A percentile compares a stretch with the other conserved stretches of the same genome.
These are phyloP conservation scores for Cubamyces sp. DNA, from an alignment of 768 basidiomycete species.

Conservation along the genomic window DNA sequence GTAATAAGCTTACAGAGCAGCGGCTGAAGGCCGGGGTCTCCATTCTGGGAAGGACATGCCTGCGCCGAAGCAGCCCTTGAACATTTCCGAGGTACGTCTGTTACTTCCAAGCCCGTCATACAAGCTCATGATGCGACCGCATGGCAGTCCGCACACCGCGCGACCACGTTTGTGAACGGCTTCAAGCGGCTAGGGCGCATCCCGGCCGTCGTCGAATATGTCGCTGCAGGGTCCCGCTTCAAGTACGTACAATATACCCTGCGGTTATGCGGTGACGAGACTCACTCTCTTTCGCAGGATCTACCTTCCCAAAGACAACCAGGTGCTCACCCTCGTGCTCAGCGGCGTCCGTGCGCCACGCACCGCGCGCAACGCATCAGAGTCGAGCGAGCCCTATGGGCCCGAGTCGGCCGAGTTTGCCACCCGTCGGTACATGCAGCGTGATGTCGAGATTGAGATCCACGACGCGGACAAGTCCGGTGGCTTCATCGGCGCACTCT, in stretches of 20 bases:
- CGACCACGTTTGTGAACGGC: constrained; percentile 83
- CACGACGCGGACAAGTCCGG: constrained; percentile 92
- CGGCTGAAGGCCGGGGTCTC: constrained; percentile 76
- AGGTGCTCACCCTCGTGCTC: constrained; percentile 90
- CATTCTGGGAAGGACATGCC: constrained; percentile 92
- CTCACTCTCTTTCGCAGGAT: constrained; percentile 52
- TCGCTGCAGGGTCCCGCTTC: constrained; percentile 93
- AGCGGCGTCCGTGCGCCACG: constrained; percentile 92
- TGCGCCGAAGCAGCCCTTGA: constrained; percentile 78
- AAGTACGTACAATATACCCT: constrained; percentile 56
- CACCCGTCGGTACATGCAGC: constrained; percentile 83
- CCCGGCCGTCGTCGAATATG: constrained; percentile 88
- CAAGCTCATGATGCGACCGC: background rate
- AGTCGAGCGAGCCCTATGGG: constrained; percentile 91
- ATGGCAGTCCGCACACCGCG: constrained; percentile 49
- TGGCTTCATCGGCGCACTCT: constrained; percentile 91
- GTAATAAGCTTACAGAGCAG: constrained; percentile 57
- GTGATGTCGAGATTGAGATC: constrained; percentile 93
- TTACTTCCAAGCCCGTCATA: constrained; percentile 35
- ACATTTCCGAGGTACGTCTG: constrained; percentile 84
- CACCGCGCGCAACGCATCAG: constrained; percentile 75
- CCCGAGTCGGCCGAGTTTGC: constrained; percentile 81
- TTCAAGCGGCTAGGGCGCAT: constrained; percentile 90
- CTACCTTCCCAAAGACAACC: constrained; percentile 88
- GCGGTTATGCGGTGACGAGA: background rate